These are phyloP conservation scores for Chlorella sp. DNA, from an alignment of 139 green algal genomes.

Conservation along the genomic window DNA sequence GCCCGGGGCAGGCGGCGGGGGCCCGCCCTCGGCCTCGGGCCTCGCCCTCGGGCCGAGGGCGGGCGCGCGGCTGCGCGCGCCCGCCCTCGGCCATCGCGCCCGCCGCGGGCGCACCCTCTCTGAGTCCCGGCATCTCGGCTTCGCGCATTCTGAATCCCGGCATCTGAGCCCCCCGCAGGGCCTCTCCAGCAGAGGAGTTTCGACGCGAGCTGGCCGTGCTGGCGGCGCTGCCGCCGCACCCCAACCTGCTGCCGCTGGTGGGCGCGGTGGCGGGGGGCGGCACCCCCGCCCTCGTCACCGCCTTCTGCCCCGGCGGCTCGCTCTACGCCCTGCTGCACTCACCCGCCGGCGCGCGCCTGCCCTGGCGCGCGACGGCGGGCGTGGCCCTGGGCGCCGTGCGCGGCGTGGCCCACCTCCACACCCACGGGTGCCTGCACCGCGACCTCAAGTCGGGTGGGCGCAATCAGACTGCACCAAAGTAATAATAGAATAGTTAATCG, in stretches of 20 bases:
- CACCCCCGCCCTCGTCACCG: constrained; percentile 56
- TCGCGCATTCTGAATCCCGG: background rate
- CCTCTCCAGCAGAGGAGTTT: constrained; percentile 50
- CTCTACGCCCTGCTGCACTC: constrained; percentile 60
- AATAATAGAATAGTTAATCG: too few species aligned
- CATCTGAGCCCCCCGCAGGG: background rate
- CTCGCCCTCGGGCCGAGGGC: background rate
- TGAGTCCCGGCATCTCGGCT: background rate
- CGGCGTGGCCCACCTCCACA: constrained; percentile 69
- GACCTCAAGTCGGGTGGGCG: constrained; percentile 46
- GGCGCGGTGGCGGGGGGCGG: constrained; percentile 51
- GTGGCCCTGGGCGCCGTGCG: constrained; percentile 58
- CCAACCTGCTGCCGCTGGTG: constrained; percentile 57
- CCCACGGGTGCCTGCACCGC: constrained; percentile 54
- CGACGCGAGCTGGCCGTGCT: constrained; percentile 59
- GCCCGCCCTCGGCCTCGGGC: too few species aligned
- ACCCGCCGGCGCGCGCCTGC: constrained; percentile 32
- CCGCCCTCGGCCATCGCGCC: background rate
- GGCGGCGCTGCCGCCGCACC: constrained; percentile 52
- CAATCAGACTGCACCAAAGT: too few species aligned
- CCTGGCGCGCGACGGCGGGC: constrained; percentile 42
- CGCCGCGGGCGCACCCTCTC: background rate
- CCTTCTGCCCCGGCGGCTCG: constrained; percentile 55
- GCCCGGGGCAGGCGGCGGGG: background rate
- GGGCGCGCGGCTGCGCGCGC: background rate